These are phyloP conservation scores for Pachysandra terminalis DNA, from an alignment of 164 flowering plant genomes.

Conservation along the genomic window DNA sequence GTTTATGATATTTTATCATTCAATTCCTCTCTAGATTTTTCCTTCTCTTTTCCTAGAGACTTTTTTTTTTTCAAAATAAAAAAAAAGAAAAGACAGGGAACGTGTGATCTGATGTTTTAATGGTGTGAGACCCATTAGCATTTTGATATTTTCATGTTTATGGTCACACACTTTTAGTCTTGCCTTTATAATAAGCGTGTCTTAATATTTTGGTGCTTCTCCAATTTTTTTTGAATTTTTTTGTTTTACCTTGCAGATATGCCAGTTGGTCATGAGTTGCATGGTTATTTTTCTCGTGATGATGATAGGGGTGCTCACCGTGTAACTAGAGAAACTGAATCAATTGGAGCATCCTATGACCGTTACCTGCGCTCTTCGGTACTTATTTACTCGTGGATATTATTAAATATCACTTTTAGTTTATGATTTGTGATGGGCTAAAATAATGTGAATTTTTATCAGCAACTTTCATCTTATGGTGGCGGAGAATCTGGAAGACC, in stretches of 20 bases:
- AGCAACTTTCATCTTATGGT: conserved; percentile 55
- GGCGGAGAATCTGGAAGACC: conserved; percentile 54
- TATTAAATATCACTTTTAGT: neutral
- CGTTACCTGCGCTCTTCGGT: conserved; percentile 70
- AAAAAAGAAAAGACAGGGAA: no score
- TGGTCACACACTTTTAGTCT: no score
- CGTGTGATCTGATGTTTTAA: no score
- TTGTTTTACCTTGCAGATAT: conserved; percentile 36
- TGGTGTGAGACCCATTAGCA: no score
- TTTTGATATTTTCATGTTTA: no score
- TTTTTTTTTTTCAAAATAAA: no score
- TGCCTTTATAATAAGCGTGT: no score
- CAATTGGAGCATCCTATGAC: conserved; percentile 77
- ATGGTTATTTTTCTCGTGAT: conserved; percentile 49
- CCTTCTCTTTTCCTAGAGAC: no score
- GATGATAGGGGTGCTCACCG: conserved; percentile 52
- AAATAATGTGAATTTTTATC: conserved; percentile 10
- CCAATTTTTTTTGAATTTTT: neutral
- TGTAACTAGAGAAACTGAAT: conserved; percentile 51
- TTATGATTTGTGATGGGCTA: conserved; percentile 1
- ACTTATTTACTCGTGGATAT: conserved; percentile 9
- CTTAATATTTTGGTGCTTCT: neutral
- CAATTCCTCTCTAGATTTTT: no score
- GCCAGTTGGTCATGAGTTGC: conserved; percentile 42
- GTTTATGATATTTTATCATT: no score